Base-by-base conservation (phyloP, 1,284 basidiomycete genomes). In the Leucoagaricus sp. region DNA sequence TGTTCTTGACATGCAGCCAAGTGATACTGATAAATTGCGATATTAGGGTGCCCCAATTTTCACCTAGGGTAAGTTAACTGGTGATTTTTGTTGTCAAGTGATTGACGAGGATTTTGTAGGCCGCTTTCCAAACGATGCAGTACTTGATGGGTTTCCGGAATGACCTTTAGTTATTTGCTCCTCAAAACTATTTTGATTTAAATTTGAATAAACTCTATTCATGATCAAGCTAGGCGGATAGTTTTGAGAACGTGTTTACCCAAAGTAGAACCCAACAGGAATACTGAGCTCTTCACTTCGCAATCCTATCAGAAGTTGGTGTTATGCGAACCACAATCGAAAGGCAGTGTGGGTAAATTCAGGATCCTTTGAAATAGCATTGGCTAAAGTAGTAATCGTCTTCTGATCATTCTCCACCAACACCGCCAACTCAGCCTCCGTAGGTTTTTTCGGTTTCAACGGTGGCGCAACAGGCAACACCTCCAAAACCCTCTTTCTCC, bases 401-500 rank as follows among this genome's bases (percentile, higher is more conserved):
- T 84, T 81, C 59, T 86, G 81, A 67, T 99, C 96, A 60, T 81
- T 89, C 68, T 95, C 93, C 56, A 85, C 82, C 68, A 97, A 94
- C 51, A 89, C 69, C 1, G 90, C 88, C 34, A 98, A 72, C 72
- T 99, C 96, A 0, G 88, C 88, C 3, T 84, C 86, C 1, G 89
- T 91, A 2, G 90, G 94, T 64, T 90, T 80, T 42, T 92, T 79
- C 0, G 96, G 94, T 52, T 95, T 89, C 29, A 94, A 72, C 0
- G 97, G 95, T 9, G 96, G 94, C 0, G 97, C 97, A 36, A 94
- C 80, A 0, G 93, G 92, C 9, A 99, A 77, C 53, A 84, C 84
- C 69, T 98, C 96, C 5, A 99, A 79, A 0, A 96, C 77, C 25
- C 96, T 85, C 69, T 89, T 92, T 69, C 84, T 86, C 51, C 94